These are phyloP conservation scores for Oryza meridionalis DNA, from an alignment of 176 grass and related monocot genomes.

Conservation along the genomic window DNA sequence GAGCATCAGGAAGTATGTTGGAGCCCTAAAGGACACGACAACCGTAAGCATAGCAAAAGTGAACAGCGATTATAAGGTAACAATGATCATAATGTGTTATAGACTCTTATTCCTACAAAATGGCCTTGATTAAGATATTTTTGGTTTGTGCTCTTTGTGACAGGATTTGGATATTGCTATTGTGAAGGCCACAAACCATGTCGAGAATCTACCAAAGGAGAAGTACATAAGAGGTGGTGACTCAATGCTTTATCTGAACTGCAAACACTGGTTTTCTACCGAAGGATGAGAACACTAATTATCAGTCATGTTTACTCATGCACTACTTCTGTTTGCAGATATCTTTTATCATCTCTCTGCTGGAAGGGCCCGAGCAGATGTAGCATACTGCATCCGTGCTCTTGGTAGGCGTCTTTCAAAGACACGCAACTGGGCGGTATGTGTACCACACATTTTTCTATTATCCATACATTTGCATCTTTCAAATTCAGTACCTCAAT, in stretches of 20 bases:
- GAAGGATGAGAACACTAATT: not conserved
- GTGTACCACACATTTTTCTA: not conserved
- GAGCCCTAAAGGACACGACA: slow-evolving; percentile 91
- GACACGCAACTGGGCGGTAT: slow-evolving; percentile 95
- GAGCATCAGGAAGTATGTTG: slow-evolving; percentile 86
- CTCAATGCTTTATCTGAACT: not conserved
- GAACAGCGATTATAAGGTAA: slow-evolving; percentile 97
- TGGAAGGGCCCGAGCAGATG: slow-evolving; percentile 79
- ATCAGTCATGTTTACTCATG: not conserved
- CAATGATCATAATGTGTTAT: not conserved
- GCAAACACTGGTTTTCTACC: not conserved
- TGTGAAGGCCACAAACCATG: slow-evolving; percentile 95
- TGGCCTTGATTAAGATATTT: not conserved
- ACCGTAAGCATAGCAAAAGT: slow-evolving; percentile 94
- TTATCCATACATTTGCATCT: not conserved
- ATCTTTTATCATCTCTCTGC: slow-evolving; percentile 84
- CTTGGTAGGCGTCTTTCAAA: slow-evolving; percentile 93
- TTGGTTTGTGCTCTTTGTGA: slow-evolving; percentile 7
- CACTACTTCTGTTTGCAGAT: slow-evolving; percentile 46
- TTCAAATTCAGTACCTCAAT: not conserved
- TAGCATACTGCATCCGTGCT: slow-evolving; percentile 96
- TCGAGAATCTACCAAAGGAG: slow-evolving; percentile 73
- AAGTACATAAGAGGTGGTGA: slow-evolving; percentile 80
- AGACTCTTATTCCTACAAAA: not conserved
- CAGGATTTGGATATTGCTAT: slow-evolving; percentile 92